Evolutionary conservation across 2,329 filamentous ascomycete genomes (phyloP), one percentile per base, ranked within the genome.

Genomic region (Ascosphaera acerosa): DNA sequence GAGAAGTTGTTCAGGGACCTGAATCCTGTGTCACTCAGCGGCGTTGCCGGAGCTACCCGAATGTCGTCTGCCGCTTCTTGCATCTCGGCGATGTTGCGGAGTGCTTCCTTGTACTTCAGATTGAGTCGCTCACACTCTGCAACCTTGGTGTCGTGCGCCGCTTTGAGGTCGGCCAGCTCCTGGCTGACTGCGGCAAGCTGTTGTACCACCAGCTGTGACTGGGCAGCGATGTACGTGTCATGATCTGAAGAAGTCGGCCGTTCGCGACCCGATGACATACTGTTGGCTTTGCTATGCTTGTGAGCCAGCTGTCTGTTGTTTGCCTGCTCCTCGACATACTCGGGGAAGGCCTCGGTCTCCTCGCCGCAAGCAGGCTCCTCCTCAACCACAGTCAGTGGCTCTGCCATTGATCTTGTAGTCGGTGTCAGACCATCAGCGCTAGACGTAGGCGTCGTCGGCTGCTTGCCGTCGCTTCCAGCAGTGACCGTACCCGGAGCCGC

Each of bases 181-280:
- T 90, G 80, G 0, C 76, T 87, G 25, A 94, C 75, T 23, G 63
- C 73, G 44, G 94, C 84, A 10, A 94, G 66, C 54, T 94, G 92
- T 48, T 94, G 84, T 4, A 76, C 75, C 32, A 92, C 76, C 42
- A 81, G 81, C 39, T 73, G 76, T 28, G 70, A 73, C 48, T 92
- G 82, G 0, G 77, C 76, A 10, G 76, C 71, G 45, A 68, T 87
- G 37, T 66, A 64, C 9, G 66, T 58, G 1, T 61, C 52, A 28
- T 65, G 55, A 10, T 59, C 58, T 12, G 42, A 35, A n/a, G 25
- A n/a, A 27, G 25, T 10, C 16, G 12, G 25, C 25, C 16, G 25
- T 15, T 27, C 25, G n/a, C 10, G 12, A 15, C 12, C 16, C 4
- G 25, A 27, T 4, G 25, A 27, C 12, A 10, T 10, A 27, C 25